phyloP scores from a whole-genome alignment of 1,139 yeast genomes.

The Debaryomyces nepalensis region DNA sequence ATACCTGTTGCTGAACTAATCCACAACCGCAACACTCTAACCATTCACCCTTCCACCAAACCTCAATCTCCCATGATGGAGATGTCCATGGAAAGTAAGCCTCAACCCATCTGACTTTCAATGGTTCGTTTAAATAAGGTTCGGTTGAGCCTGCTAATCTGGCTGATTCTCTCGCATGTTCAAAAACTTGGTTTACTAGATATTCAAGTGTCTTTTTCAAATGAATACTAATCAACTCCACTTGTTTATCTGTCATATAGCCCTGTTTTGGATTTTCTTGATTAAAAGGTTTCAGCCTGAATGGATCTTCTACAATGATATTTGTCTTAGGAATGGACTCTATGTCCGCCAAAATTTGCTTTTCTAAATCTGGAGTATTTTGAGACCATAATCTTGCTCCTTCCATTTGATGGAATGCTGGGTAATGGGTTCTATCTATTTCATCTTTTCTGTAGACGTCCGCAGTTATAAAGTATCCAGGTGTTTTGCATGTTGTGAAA shows the following conservation, averaged over 20 bases:
- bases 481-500: constrained; percentile 65
- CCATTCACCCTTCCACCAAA: constrained; percentile 99
- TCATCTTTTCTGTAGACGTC: constrained; percentile 97
- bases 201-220: constrained; percentile 85
- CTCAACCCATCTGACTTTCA: constrained; percentile 92
- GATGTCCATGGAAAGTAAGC: constrained; percentile 98
- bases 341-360: constrained; percentile 57
- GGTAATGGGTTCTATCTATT: constrained; percentile 93
- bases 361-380: constrained; percentile 42
- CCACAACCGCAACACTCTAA: constrained; percentile 98
- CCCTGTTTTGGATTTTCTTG: constrained; percentile 78
- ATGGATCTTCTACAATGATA: constrained; percentile 78
- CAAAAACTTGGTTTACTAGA: constrained; percentile 81
- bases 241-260: constrained; percentile 71
- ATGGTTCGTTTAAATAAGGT: constrained; percentile 70
- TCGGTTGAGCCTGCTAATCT: constrained; percentile 65
- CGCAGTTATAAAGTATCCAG: constrained; percentile 92
- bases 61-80: constrained; percentile 98
- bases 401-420: constrained; percentile 97
- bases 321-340: constrained; percentile 70
- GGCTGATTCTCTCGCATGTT: constrained; percentile 71
- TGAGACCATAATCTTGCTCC: constrained; percentile 90
- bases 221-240: constrained; percentile 71
- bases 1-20: constrained; percentile 77
- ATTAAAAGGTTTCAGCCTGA: constrained; percentile 49